Evolutionary conservation across 106 monocot genomes (phyloP), one percentile per base, ranked within the genome.

Genomic region (Allium sativum): DNA sequence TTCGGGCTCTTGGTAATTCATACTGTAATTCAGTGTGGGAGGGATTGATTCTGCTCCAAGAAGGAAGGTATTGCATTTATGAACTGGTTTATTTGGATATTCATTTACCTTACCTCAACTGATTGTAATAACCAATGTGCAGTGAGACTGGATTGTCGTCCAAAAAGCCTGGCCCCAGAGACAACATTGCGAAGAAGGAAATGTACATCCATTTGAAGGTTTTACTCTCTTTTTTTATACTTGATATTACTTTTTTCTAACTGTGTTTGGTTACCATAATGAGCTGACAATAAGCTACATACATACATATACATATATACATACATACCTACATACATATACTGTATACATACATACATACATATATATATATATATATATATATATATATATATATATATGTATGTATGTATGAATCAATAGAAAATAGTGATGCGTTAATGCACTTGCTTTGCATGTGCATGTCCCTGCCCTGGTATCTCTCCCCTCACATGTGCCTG

Each of bases 11-110:
- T 48, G 96, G 96, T 62, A 96, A 96, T 80, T 20, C 84, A 61
- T 96, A 80, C 55, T 84, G 83, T 79, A 96, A 96, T 66, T 91
- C 84, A 15, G 83, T 96, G 56, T 96, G 96, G 96, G 96, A 91
- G 71, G 87, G 77, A 64, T 65, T 71, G 21, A 77, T 90, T 73
- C 75, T 75, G 13, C 59, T 65, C 45, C 61, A 74, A 40, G 76
- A 66, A 67, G 66, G 80, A 61, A 77, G 90, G 96, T 96, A 82
- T 59, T 19, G 15, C 64, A 40, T 67, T 14, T 16, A 15, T 17
- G 42, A 19, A 18, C 19, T 64, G 48, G 5, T 31, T 31, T 31
- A 31, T 31, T 31, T 31, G 31, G 31, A 31, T 31, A 31, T 31
- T 56, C 44, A 31, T 31, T 58, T 13, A 12, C 40, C 47, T 47